phyloP scores from a whole-genome alignment of 2,329 filamentous ascomycete genomes.

The Colletotrichum sojae region DNA sequence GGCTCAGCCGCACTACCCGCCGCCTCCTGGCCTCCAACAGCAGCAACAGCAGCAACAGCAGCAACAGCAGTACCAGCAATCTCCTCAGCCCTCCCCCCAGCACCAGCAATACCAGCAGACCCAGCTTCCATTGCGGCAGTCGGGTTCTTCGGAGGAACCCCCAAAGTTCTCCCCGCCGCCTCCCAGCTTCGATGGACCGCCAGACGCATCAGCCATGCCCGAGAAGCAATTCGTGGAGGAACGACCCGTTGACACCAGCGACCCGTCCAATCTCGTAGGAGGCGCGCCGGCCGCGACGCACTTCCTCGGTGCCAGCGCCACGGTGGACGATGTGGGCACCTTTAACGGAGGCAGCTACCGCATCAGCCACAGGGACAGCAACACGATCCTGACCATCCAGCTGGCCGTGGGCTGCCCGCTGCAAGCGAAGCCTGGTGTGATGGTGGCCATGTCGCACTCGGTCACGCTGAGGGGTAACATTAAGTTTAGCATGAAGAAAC shows the following conservation, averaged over 20 bases:
- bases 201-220: slow-evolving; percentile 43
- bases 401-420: slow-evolving; percentile 91
- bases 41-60: slow-evolving; percentile 48
- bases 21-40: slow-evolving; percentile 45
- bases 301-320: slow-evolving; percentile 74
- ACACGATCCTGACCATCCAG: slow-evolving; percentile 90
- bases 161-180: slow-evolving; percentile 48
- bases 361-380: slow-evolving; percentile 92
- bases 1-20: slow-evolving; percentile 48
- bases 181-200: slow-evolving; percentile 49
- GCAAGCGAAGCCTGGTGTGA: slow-evolving; percentile 83
- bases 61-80: slow-evolving; percentile 50
- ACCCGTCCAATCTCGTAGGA: slow-evolving; percentile 52
- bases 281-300: slow-evolving; percentile 63
- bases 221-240: slow-evolving; percentile 48
- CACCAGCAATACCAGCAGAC: slow-evolving; percentile 46
- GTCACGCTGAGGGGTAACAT: slow-evolving; percentile 86
- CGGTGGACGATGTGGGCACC: slow-evolving; percentile 89
- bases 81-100: slow-evolving; percentile 41
- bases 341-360: slow-evolving; percentile 97
- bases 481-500: slow-evolving; percentile 92
- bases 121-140: slow-evolving; percentile 42
- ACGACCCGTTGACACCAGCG: slow-evolving; percentile 46
- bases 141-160: slow-evolving; percentile 39
- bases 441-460: slow-evolving; percentile 96